Base-by-base conservation (phyloP, 2,329 filamentous ascomycete genomes). In the Tolypocladium tundrense region DNA sequence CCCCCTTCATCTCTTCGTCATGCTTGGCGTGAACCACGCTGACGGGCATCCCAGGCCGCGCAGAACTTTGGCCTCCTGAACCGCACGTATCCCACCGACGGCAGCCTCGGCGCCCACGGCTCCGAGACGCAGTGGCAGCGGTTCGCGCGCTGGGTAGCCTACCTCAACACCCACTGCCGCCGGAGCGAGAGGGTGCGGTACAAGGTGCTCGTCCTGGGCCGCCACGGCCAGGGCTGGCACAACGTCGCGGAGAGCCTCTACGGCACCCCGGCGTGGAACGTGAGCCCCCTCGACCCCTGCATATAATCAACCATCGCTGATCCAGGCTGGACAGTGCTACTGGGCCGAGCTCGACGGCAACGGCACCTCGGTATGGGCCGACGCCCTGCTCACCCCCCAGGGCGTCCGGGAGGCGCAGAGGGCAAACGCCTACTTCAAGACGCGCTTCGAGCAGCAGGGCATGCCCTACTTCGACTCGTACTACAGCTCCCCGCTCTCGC, bases 181-280 rank as follows among this genome's bases (percentile, higher is more conserved):
- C 64, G 68, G 4, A 68, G 77, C n/a, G 68, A 70, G 11, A 77
- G 74, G 54, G 77, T 79, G 16, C 72, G 77, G 37, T 90, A 88
- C 74, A 86, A 87, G 65, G 76, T 91, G 11, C 67, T 90, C 37
- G 86, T 86, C 69, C 76, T 88, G 69, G 86, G 82, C 3, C 82
- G 88, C 43, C 88, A 90, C 66, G 88, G 87, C 27, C 80, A 90
- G 70, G 87, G 87, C 14, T 83, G 74, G 63, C 81, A 85, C 62
- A 85, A 85, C 62, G 77, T 77, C 8, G 86, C 86, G 16, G 84
- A 88, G 70, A 74, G 76, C 35, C 86, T 77, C 68, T 89, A 87
- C 63, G 86, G 86, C 53, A 88, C 85, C 0, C 79, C 83, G 1
- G 83, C 82, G 3, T 89, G 86, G 87, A 86, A 89, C 67, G 82